phyloP scores from a whole-genome alignment of 441 rosid species.

The Mallotus japonicus region DNA sequence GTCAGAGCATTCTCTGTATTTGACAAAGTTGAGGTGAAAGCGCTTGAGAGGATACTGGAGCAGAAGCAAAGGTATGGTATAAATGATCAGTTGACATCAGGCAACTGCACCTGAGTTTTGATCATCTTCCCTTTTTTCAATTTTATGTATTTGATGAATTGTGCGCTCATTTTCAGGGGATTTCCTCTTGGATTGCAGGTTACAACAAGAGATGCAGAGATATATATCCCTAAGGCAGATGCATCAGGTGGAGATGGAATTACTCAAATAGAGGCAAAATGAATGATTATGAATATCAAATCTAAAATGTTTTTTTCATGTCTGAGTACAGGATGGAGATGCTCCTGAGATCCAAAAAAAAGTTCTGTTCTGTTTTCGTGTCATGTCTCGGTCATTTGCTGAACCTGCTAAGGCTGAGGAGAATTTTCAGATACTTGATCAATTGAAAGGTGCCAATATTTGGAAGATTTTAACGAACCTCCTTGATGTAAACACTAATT shows the following conservation, averaged over 20 bases:
- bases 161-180: slow-evolving; percentile 38
- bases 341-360: slow-evolving; percentile 85
- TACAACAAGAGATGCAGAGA: slow-evolving; percentile 97
- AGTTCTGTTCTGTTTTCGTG: slow-evolving; percentile 65
- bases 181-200: slow-evolving; percentile 68
- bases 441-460: slow-evolving; percentile 86
- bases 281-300: slow-evolving; percentile 23
- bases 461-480: slow-evolving; percentile 82
- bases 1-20: slow-evolving; percentile 74
- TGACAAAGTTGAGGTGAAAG: slow-evolving; percentile 88
- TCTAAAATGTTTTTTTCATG: slow-evolving; percentile 22
- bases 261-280: slow-evolving; percentile 15
- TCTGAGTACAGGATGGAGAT: slow-evolving; percentile 70
- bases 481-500: slow-evolving; percentile 76
- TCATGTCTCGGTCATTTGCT: slow-evolving; percentile 90
- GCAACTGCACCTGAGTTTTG: slow-evolving; percentile 23
- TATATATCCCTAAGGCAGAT: slow-evolving; percentile 79
- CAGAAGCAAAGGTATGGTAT: slow-evolving; percentile 85
- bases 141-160: slow-evolving; percentile 35
- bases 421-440: slow-evolving; percentile 87
- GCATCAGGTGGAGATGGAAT: slow-evolving; percentile 62
- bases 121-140: slow-evolving; percentile 16
- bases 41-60: slow-evolving; percentile 92
- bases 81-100: slow-evolving; percentile 29
- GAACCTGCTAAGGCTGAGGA: slow-evolving; percentile 87